Base-by-base conservation (phyloP, 1,139 yeast species). In the Pichia terricola region DNA sequence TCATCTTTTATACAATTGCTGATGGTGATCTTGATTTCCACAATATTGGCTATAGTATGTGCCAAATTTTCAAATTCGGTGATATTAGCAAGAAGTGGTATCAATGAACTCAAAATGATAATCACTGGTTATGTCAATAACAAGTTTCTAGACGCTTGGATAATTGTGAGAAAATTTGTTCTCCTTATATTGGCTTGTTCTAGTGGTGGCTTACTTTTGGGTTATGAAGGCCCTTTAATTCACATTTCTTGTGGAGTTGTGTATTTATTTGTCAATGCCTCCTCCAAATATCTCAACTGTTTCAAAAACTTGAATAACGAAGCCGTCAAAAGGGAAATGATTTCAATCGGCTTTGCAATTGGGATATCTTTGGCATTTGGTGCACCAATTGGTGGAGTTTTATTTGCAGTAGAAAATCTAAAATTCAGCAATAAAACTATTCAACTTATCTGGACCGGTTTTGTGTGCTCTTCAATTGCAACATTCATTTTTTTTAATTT, bases 281-380 rank as follows among this genome's bases (percentile, higher is more conserved):
- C 55, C 25, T 44, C 50, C 1, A 45, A 56, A 3, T 32, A 36
- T 22, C 44, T 46, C 4, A 25, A 35, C 4, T 7, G 43, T 27
- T 52, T 50, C n/a, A 56, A 64, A 26, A 75, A 73, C 52, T 81
- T 77, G 51, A 56, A 64, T 26, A 76, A 74, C 52, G 82, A 76
- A 52, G 81, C 81, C 0, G 64, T 73, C 6, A 66, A 74, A 48
- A 67, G 88, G 49, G 91, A 81, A 55, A 66, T 77, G 46, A 65
- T 87, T 36, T 75, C 85, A 34, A 95, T 97, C 0, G 94, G 95
- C 1, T 77, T 94, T 1, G 95, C 95, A 0, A 87, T 95, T 0
- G 97, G 96, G 7, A 89, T 89, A 11, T 85, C 95, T 0, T 89
- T 86, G 3, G 96, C 96, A 0, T 89, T 89, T 64, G 88, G 88